Evolutionary conservation across 1,139 yeast genomes (phyloP), one percentile per base, ranked within the genome.

Genomic region (Pichia sp.): DNA sequence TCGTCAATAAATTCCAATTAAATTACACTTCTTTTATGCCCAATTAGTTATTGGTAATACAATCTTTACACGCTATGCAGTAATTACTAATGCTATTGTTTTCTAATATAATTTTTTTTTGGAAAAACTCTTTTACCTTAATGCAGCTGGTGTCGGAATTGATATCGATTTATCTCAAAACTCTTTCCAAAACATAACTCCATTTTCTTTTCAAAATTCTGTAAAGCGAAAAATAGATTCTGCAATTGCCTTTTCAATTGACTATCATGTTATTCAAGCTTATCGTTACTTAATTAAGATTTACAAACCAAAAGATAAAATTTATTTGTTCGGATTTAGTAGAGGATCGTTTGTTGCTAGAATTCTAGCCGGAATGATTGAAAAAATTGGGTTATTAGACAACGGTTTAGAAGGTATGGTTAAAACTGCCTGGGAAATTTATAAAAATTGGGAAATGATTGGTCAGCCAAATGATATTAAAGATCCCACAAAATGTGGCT

Each of bases 261-360:
- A 72, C 46, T 57, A 61, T 8, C 84, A 79, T 53, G 77, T 78
- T 16, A 64, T 69, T 21, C 69, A 72, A 7, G 84, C 81, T 0
- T 79, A 78, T 52, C 58, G 60, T 6, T 78, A 70, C 50, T 59
- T 79, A 32, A 66, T 76, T 66, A 62, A 62, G 24, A 63, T 64
- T 49, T 77, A 74, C 50, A 58, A 59, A 30, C 53, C 57, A 0
- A 79, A 76, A 0, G 84, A 77, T 52, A 63, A 58, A 39, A 68
- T 79, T 7, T 75, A 62, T 48, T 55, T 79, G 51, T 72, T 78
- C 63, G 86, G 87, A 0, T 78, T 53, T 46, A 73, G 84, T 43
- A 65, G 86, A 32, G 86, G 86, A 8, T 80, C 84, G 5, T 78
- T 77, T 54, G 68, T 76, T 4, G 84, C 83, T 0, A 62, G 84